These are phyloP conservation scores for Cryoendolithus antarcticus DNA, from an alignment of 2,329 filamentous ascomycete species.

Conservation along the genomic window DNA sequence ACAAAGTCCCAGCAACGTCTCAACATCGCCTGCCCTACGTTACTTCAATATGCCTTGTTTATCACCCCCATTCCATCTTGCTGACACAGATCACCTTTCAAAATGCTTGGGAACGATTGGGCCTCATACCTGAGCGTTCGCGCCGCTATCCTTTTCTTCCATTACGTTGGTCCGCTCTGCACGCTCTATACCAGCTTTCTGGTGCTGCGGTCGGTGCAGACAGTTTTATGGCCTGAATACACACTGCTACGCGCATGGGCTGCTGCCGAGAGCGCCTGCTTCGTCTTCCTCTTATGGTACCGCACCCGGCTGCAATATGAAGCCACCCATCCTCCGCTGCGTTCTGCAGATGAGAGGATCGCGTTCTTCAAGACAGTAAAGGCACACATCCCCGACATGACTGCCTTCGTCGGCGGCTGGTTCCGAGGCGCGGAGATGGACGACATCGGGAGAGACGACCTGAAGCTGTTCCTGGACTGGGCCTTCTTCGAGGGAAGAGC, in stretches of 20 bases:
- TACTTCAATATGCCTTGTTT: no score
- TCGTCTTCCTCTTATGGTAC: slow-evolving; percentile 41
- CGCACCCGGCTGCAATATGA: slow-evolving; percentile 40
- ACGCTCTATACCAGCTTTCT: no score
- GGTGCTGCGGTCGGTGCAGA: no score
- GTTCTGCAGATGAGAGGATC: slow-evolving; percentile 37
- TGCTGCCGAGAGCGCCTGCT: slow-evolving; percentile 33
- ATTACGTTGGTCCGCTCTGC: no score
- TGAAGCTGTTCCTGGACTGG: slow-evolving; percentile 56
- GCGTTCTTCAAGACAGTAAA: slow-evolving; percentile 46
- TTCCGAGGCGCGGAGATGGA: slow-evolving; percentile 46
- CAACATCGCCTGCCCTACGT: no score
- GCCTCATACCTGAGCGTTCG: no score
- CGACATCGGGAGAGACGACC: slow-evolving; percentile 53
- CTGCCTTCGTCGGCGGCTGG: slow-evolving; percentile 50
- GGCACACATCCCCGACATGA: slow-evolving; percentile 41
- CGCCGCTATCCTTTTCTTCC: no score
- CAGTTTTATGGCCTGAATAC: no score
- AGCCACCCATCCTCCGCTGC: slow-evolving; percentile 36
- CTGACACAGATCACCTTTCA: no score
- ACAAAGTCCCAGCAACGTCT: no score
- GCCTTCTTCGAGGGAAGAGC: slow-evolving; percentile 51
- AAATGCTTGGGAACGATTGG: no score
- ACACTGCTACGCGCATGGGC: slow-evolving; percentile 27
- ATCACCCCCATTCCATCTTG: no score